These are phyloP conservation scores for Fomitiporia mediterranea DNA, from an alignment of 1,284 basidiomycete species.

Conservation along the genomic window DNA sequence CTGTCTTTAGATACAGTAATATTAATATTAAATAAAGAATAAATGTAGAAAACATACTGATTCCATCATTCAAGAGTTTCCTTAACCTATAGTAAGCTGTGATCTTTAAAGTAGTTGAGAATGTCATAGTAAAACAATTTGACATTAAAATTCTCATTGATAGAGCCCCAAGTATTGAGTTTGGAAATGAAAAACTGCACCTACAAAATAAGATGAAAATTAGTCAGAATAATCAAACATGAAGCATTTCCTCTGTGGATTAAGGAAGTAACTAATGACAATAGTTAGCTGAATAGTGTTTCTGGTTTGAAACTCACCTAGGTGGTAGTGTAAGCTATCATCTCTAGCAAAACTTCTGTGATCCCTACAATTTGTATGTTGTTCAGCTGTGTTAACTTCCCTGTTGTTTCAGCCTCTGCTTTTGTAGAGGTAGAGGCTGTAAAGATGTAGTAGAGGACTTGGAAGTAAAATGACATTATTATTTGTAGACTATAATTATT, in stretches of 20 bases:
- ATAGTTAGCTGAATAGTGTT: too few relatives aligned
- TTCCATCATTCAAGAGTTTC: neutral
- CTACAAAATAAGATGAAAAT: neutral
- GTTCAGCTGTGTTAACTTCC: neutral
- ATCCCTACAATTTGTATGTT: neutral
- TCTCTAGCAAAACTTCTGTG: neutral
- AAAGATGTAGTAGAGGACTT: neutral
- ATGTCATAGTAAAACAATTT: neutral
- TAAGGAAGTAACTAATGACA: too few relatives aligned
- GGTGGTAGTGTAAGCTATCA: slow-evolving; percentile 1
- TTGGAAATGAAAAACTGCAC: neutral
- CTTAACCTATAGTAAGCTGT: neutral
- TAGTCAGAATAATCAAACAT: neutral
- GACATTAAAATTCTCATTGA: neutral
- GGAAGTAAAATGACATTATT: neutral
- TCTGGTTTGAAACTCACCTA: slow-evolving; percentile 7
- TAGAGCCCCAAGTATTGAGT: neutral
- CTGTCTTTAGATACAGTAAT: neutral
- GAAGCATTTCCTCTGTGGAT: too few relatives aligned
- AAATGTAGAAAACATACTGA: neutral
- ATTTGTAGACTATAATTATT: neutral
- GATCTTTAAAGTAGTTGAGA: neutral
- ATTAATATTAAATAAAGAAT: neutral
- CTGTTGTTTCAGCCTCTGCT: neutral
- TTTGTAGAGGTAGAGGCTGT: neutral